Percentiles rank a stretch among this genome's conserved stretches.
Evolutionary conservation across 2,329 filamentous ascomycete species (phyloP).

Genomic region (Fusarium sp.): DNA sequence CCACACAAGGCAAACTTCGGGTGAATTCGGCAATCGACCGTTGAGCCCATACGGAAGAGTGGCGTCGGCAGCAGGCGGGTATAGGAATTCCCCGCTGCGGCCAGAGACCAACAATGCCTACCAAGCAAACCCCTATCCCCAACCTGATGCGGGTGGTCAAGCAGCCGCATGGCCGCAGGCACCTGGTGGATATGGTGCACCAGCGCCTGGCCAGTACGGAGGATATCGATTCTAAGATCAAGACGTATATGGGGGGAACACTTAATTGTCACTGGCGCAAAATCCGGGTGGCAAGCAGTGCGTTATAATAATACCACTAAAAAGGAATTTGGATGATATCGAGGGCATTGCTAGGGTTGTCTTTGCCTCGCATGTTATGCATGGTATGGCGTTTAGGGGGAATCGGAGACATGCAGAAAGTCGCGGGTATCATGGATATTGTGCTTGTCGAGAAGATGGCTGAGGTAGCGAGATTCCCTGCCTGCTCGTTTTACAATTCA

Average conservation of each 20-base stretch:
- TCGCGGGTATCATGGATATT: slow-evolving; percentile 31
- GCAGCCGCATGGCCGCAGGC: slow-evolving; percentile 49
- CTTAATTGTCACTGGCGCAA: neutral
- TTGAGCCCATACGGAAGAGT: slow-evolving; percentile 63
- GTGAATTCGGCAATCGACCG: slow-evolving; percentile 60
- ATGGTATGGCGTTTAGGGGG: slow-evolving; percentile 48
- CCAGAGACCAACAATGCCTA: slow-evolving; percentile 55
- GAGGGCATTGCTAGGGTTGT: slow-evolving; percentile 31
- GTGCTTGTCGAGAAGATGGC: slow-evolving; percentile 32
- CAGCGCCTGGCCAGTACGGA: slow-evolving; percentile 53
- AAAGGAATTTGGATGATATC: slow-evolving; percentile 39
- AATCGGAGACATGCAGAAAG: slow-evolving; percentile 36
- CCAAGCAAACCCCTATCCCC: slow-evolving; percentile 49
- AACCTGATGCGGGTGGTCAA: slow-evolving; percentile 46
- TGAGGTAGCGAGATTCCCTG: slow-evolving; percentile 9
- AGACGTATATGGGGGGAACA: neutral
- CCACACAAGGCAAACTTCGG: slow-evolving; percentile 58
- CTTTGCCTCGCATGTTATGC: slow-evolving; percentile 47
- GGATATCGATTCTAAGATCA: slow-evolving; percentile 52
- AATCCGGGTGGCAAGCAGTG: slow-evolving; percentile 8
- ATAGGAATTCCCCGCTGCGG: slow-evolving; percentile 66
- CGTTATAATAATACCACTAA: slow-evolving; percentile 28
- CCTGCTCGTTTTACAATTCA: slow-evolving; percentile 14
- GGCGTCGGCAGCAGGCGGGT: slow-evolving; percentile 56
- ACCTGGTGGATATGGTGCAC: slow-evolving; percentile 50